These are phyloP conservation scores for Leishmania gerbilli DNA, from an alignment of 208 protist genomes.

Conservation along the genomic window DNA sequence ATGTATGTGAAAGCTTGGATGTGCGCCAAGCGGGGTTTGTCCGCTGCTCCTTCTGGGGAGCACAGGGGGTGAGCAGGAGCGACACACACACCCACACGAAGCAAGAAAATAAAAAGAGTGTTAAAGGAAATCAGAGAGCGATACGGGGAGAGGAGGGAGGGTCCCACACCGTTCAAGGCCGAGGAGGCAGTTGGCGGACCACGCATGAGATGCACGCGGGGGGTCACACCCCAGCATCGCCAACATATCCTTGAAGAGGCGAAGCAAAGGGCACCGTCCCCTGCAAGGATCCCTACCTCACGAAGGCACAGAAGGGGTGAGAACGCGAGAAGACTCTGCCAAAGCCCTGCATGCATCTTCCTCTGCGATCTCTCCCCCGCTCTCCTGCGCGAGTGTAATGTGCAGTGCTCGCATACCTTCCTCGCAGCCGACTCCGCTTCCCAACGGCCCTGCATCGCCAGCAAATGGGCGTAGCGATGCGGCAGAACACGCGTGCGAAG, in stretches of 20 bases:
- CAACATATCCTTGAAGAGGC: not conserved
- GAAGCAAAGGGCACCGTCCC: not conserved
- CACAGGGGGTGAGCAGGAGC: not conserved
- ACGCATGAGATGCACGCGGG: not conserved
- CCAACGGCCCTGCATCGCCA: not conserved
- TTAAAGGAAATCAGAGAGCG: constrained; percentile 3
- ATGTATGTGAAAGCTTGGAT: not conserved
- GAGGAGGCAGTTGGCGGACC: not conserved
- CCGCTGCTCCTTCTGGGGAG: not conserved
- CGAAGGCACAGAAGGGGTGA: constrained; percentile 1
- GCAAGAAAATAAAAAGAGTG: not conserved
- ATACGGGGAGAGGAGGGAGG: not conserved
- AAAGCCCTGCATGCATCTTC: not conserved
- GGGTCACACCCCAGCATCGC: not conserved
- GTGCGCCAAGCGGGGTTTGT: not conserved
- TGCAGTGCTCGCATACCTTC: constrained; percentile 4
- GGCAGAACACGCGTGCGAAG: not conserved
- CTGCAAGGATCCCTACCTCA: not conserved
- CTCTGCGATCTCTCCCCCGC: not conserved
- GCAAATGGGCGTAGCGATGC: not conserved
- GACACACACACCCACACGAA: not conserved
- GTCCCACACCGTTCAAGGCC: not conserved
- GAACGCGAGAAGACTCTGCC: constrained; percentile 1
- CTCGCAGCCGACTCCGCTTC: not conserved
- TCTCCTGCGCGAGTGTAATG: not conserved